Base-by-base conservation (phyloP, 2,329 filamentous ascomycete genomes). In the Septoria linicola region DNA sequence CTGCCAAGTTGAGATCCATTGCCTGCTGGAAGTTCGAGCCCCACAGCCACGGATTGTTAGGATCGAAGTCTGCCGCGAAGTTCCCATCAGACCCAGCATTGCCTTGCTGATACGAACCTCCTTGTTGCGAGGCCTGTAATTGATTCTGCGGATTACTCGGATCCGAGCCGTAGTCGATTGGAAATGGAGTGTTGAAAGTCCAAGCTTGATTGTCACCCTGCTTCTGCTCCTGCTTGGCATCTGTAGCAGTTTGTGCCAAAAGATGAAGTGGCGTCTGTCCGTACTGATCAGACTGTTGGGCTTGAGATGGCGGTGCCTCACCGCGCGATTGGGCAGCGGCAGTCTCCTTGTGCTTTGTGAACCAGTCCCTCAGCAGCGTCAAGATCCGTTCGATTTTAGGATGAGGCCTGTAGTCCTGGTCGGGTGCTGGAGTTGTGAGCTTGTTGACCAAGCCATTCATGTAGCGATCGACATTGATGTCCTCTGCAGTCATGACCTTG, bases 381-480 rank as follows among this genome's bases (percentile, higher is more conserved):
- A 75, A 68, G 20, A 78, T 76, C 36, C 70, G 70, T 51, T 74
- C 68, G 40, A 76, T 73, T 54, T 78, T 78, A 1, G 71, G 70
- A 51, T 76, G 73, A 3, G 73, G 73, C 13, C 68, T 44, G 34
- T 57, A 54, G n/a, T 59, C 57, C 4, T 58, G 48, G 34, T 59
- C 55, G n/a, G 48, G 51, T 14, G 53, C 45, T 3, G 62, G 56
- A 14, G 47, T 48, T 11, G 46, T 49, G 53, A 65, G 77, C 68
- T 76, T 66, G 32, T 66, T 61, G 53, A 76, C 73, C 27, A 78
- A 62, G 16, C 69, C 69, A 47, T 74, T 73, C n/a, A 74, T 68
- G 53, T 73, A 74, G 48, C 68, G 59, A 30, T 78, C 74, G 19
- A 78, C 72, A n/a, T 70, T 66, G 8, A 79, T 65, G 36, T 73